Evolutionary conservation across 2,329 filamentous ascomycete genomes (phyloP), one percentile per base, ranked within the genome.

Genomic region (Chrysoporthe deuterocubensis): DNA sequence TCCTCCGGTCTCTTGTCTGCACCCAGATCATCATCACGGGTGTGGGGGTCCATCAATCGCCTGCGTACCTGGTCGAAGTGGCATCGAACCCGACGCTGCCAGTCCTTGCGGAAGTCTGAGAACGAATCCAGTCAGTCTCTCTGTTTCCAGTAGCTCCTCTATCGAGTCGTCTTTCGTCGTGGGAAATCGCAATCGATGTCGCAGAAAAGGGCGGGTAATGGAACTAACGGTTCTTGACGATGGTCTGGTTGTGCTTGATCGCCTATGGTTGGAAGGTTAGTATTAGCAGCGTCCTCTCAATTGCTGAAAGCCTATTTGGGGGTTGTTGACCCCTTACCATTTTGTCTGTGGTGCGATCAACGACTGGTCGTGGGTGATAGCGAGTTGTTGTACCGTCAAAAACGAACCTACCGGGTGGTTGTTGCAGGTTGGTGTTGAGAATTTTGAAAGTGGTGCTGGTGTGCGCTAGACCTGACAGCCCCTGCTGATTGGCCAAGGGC

Each of bases 161-260:
- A 40, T 40, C n/a, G 43, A n/a, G 42, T 26, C n/a, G 26, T 46
- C 65, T 58, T 32, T 34, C 69, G 72, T 80, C 73, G 76, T 71
- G 65, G 69, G 68, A 68, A 52, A 71, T 69, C 68, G 75, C 76
- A 74, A 74, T 65, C 67, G 62, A 16, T 26, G 37, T 44, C 57
- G 57, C 37, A 14, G 40, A 8, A 21, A 60, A 72, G 71, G 67
- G 42, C 70, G 70, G 71, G 72, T 69, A 40, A 69, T 70, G 67
- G 71, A 77, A 79, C 91, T 87, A 86, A 93, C 91, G 94, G 90
- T 96, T 97, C 90, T 95, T 92, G 83, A 92, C 91, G 84, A 97
- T 91, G 88, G 95, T 92, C 89, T 97, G 94, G 88, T 98, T 98
- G 92, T 97, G 94, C 91, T 97, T 97, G 93, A 98, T 97, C 89